A percentile compares a stretch with the other conserved stretches of the same genome.
Conservation (phyloP, 345 rosid genomes). For the Syzygium aqueum region DNA sequence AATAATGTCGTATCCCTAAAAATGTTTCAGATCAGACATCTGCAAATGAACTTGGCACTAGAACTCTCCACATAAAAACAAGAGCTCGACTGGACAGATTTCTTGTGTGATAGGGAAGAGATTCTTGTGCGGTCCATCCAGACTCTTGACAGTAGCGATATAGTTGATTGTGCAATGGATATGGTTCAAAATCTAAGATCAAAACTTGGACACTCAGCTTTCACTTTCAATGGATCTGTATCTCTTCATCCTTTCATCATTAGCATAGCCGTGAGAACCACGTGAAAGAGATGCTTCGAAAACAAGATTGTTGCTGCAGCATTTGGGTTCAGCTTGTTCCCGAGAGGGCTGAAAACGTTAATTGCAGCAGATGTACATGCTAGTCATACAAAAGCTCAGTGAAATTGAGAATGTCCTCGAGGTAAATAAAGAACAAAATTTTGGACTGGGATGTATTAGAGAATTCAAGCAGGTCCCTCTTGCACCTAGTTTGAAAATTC, state of each 20-base stretch:
- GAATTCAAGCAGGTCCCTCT: neutral
- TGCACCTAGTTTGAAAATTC: neutral
- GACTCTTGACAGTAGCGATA: neutral
- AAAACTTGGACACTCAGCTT: conserved; percentile 27
- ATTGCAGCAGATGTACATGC: neutral
- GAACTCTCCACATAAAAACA: neutral
- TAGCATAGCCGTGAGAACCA: neutral
- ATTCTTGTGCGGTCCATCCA: neutral
- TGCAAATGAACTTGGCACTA: neutral
- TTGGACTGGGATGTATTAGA: neutral
- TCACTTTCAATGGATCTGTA: conserved; percentile 6
- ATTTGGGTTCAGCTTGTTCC: neutral
- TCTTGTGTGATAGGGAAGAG: neutral
- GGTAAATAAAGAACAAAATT: neutral
- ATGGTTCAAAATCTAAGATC: conserved; percentile 43
- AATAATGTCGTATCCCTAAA: neutral
- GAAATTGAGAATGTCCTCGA: neutral
- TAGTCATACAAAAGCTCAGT: neutral
- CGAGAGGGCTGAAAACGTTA: neutral
- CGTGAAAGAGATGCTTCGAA: neutral
- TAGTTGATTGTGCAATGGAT: neutral
- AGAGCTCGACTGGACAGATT: neutral
- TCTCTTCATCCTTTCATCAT: neutral
- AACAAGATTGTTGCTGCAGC: neutral
- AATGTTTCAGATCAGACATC: neutral